These are phyloP conservation scores for Stereocaulon alpinum DNA, from an alignment of 495 filamentous ascomycete genomes.

Conservation along the genomic window DNA sequence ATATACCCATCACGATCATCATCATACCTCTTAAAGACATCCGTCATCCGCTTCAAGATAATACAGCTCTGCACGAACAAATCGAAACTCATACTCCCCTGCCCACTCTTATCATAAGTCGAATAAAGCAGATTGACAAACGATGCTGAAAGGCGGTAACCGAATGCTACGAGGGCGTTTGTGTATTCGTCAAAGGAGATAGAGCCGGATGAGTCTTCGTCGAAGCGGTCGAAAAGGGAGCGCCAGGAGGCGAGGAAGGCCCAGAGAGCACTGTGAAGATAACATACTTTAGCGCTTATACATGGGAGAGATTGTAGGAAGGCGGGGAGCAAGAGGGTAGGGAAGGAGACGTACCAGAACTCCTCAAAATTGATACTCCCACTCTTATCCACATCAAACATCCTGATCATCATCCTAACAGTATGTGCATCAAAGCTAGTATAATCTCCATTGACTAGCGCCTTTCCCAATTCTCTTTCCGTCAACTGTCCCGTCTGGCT, in stretches of 20 bases:
- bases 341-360: constrained; percentile 49
- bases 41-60: constrained; percentile 92
- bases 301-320: neutral
- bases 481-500: constrained; percentile 69
- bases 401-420: constrained; percentile 95
- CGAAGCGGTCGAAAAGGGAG: constrained; percentile 88
- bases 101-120: constrained; percentile 49
- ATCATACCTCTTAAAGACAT: constrained; percentile 98
- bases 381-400: constrained; percentile 85
- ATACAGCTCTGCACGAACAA: constrained; percentile 97
- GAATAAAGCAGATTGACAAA: constrained; percentile 77
- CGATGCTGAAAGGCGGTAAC: constrained; percentile 73
- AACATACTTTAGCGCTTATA: too few species aligned
- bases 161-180: constrained; percentile 88
- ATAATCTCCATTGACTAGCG: constrained; percentile 94
- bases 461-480: constrained; percentile 78
- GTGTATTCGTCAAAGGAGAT: constrained; percentile 81
- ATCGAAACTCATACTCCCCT: constrained; percentile 81
- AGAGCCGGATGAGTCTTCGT: constrained; percentile 74
- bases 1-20: constrained; percentile 91
- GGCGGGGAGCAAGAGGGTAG: neutral
- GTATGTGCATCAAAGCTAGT: constrained; percentile 92
- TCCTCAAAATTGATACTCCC: constrained; percentile 90
- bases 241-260: constrained; percentile 91
- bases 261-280: constrained; percentile 58